A percentile compares a stretch with the other conserved stretches of the same genome.
phyloP scores from a whole-genome alignment of 805 yeast species.

The Wilhelminamyces savonicus region DNA sequence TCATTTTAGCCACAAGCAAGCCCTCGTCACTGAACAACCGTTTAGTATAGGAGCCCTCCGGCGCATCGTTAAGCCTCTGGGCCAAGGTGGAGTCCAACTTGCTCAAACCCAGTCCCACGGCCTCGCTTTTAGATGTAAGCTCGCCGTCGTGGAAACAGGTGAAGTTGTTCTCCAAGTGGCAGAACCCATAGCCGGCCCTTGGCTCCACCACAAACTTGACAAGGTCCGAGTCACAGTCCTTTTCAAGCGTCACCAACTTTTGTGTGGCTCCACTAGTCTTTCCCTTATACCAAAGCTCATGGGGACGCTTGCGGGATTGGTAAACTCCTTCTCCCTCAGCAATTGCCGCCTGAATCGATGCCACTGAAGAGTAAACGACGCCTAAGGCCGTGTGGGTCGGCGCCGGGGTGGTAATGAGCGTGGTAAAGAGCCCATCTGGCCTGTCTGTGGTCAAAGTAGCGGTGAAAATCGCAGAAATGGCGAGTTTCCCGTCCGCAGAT shows the following conservation, averaged over 20 bases:
- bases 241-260: constrained; percentile 53
- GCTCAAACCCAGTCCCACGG: constrained; percentile 58
- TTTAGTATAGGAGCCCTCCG: constrained; percentile 91
- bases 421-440: constrained; percentile 76
- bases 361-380: constrained; percentile 81
- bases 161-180: constrained; percentile 69
- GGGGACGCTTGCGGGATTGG: constrained; percentile 70
- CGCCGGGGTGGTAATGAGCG: constrained; percentile 73
- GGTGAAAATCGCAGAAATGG: constrained; percentile 41
- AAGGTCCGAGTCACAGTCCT: constrained; percentile 93
- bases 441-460: constrained; percentile 71
- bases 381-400: constrained; percentile 56
- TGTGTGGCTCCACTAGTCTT: constrained; percentile 96
- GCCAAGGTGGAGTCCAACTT: constrained; percentile 62
- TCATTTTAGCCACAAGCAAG: constrained; percentile 77
- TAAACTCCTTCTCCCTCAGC: constrained; percentile 83
- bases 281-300: constrained; percentile 95
- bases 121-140: constrained; percentile 25
- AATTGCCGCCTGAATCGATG: constrained; percentile 77
- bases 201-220: constrained; percentile 83
- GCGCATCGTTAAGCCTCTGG: constrained; percentile 62
- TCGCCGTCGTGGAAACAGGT: constrained; percentile 65
- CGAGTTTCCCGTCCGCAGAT: constrained; percentile 16
- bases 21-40: constrained; percentile 75
- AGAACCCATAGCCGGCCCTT: constrained; percentile 75